phyloP scores from a whole-genome alignment of 331 rosid species.

The Telfairia occidentalis region DNA sequence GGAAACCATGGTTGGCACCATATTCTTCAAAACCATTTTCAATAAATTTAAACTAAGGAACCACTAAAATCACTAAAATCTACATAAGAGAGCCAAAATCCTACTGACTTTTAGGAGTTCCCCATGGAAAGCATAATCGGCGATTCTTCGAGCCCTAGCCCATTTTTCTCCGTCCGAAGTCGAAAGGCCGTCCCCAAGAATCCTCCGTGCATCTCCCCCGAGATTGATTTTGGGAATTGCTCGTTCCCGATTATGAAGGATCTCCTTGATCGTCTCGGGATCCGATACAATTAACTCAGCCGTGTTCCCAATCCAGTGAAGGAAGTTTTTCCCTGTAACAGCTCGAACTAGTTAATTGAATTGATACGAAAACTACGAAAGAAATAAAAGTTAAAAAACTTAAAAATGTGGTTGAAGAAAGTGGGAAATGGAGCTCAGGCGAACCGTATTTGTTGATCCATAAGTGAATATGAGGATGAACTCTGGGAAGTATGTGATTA shows the following conservation, averaged over 20 bases:
- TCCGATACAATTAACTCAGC: slow-evolving; percentile 16
- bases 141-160: slow-evolving; percentile 21
- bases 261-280: slow-evolving; percentile 21
- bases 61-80: not conserved
- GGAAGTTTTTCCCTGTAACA: slow-evolving; percentile 24
- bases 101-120: slow-evolving; percentile 22
- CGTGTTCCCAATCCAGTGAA: slow-evolving; percentile 18
- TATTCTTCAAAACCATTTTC: not conserved
- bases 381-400: no score
- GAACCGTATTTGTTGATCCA: slow-evolving; percentile 22
- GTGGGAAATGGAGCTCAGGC: not conserved
- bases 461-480: slow-evolving; percentile 17
- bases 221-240: not conserved
- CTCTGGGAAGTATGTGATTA: slow-evolving; percentile 12
- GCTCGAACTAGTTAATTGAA: not conserved
- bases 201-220: not conserved
- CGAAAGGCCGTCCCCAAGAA: slow-evolving; percentile 22
- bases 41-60: not conserved
- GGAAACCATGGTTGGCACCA: slow-evolving; percentile 11
- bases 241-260: slow-evolving; percentile 4
- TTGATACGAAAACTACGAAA: no score
- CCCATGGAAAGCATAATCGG: slow-evolving; percentile 20
- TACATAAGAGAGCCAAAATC: not conserved
- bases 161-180: slow-evolving; percentile 23
- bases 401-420: not conserved